These are phyloP conservation scores for Fragaria vesca DNA, from an alignment of 306 rosid species.

Conservation along the genomic window DNA sequence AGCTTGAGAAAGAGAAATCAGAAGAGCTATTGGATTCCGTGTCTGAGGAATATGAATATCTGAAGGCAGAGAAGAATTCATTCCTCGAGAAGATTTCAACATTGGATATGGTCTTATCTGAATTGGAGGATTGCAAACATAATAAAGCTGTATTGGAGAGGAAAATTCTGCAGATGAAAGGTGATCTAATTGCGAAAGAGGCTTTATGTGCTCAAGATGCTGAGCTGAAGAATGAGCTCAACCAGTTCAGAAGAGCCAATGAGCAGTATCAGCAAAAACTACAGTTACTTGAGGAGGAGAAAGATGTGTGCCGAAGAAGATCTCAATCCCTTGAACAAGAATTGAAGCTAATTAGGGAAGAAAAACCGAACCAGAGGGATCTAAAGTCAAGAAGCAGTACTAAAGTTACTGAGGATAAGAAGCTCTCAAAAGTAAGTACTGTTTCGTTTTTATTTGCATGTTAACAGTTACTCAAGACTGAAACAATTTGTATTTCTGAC, in stretches of 20 bases:
- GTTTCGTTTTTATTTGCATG: constrained; percentile 28
- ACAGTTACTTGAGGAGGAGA: constrained; percentile 38
- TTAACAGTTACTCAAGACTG: constrained; percentile 22
- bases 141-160: constrained; percentile 28
- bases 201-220: constrained; percentile 20
- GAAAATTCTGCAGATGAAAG: constrained; percentile 31
- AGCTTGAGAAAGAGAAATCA: constrained; percentile 30
- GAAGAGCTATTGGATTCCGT: constrained; percentile 14
- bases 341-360: constrained; percentile 32
- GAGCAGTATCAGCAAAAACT: constrained; percentile 31
- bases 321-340: constrained; percentile 40
- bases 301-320: constrained; percentile 29
- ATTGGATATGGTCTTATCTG: constrained; percentile 26
- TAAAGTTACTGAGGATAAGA: constrained; percentile 48
- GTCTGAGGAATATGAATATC: constrained; percentile 30
- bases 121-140: constrained; percentile 37
- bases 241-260: constrained; percentile 24
- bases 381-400: constrained; percentile 32
- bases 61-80: constrained; percentile 35
- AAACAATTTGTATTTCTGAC: constrained; percentile 18
- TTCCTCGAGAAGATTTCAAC: constrained; percentile 26
- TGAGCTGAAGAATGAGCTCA: constrained; percentile 31
- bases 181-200: constrained; percentile 15
- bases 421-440: constrained; percentile 52
- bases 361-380: constrained; percentile 33